A percentile compares a stretch with the other conserved stretches of the same genome.
Conservation (phyloP, 192 early-diverging fungal genomes). For the Jimgerdemannia lactiflua region DNA sequence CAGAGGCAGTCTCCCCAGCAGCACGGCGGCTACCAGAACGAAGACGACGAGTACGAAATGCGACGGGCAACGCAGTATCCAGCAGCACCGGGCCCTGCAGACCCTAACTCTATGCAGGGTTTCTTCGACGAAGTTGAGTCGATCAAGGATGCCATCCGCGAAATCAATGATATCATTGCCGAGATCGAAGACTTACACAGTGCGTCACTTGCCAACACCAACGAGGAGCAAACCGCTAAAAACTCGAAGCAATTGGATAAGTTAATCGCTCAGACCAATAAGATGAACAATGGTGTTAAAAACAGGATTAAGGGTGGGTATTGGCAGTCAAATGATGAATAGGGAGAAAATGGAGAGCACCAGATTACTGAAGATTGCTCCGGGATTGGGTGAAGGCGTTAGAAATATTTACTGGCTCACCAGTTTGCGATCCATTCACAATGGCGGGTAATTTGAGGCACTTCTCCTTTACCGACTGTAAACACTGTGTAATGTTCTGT, state of each 20-base stretch:
- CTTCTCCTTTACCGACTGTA: too few relatives aligned
- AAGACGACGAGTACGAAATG: constrained; percentile 33
- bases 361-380: background rate
- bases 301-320: constrained; percentile 45
- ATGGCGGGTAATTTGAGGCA: too few relatives aligned
- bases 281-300: constrained; percentile 40
- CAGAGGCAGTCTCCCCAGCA: background rate
- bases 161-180: constrained; percentile 26
- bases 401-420: too few relatives aligned
- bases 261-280: constrained; percentile 19
- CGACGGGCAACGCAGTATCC: constrained; percentile 9
- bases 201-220: constrained; percentile 29
- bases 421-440: too few relatives aligned
- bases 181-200: constrained; percentile 34
- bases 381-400: too few relatives aligned
- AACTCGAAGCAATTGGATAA: constrained; percentile 27
- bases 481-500: too few relatives aligned
- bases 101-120: constrained; percentile 23
- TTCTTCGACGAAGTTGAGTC: constrained; percentile 37
- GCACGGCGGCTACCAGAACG: constrained; percentile 1
- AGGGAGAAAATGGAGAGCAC: background rate
- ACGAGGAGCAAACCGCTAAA: constrained; percentile 25
- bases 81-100: constrained; percentile 1
- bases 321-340: background rate
- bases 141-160: constrained; percentile 25